Evolutionary conservation across 371 early-diverging fungal genomes (phyloP), one percentile per base, ranked within the genome.

Genomic region (Mucor mucedo): DNA sequence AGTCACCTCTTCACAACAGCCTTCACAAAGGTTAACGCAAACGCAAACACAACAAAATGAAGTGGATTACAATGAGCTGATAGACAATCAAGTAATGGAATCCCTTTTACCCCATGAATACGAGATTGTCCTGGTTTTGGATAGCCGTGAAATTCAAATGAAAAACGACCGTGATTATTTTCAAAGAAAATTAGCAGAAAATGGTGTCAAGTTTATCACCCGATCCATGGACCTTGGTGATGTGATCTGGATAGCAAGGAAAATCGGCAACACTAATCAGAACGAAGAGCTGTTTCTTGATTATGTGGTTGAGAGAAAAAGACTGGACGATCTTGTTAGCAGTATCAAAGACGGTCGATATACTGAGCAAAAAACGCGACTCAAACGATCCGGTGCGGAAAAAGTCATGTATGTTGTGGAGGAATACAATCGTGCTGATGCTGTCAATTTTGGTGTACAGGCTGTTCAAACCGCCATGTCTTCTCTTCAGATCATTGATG

Each of bases 281-380:
- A 52, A 62, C 0, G 84, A 86, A 10, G 96, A 96, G 57, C 72
- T 94, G 14, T 90, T 95, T 11, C 73, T 97, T 27, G 95, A 95
- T 67, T 87, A 86, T 58, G 76, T 99, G 13, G 70, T 97, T 3
- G 99, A 99, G 74, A 86, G 99, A 30, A 99, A 99, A 71, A 85
- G 93, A 16, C 80, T 93, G 82, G 94, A 95, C 60, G 99, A 99
- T 77, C 75, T 99, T 52, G 86, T 93, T 1, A 69, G 81, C 0
- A 95, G 95, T 73, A 97, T 99, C 62, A 91, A 91, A 42, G 99
- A 99, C 73, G 97, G 98, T 2, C 85, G 99, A 30, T 98, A 89
- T 75, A 83, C 79, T 27, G 99, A 99, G 67, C 99, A 99, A 83
- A 98, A 99, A 84, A 87, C 88, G 60, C 89, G 97, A 4, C 76